Evolutionary conservation across 306 rosid species (phyloP), one percentile per base, ranked within the genome.

Genomic region (Rubus idaeus): DNA sequence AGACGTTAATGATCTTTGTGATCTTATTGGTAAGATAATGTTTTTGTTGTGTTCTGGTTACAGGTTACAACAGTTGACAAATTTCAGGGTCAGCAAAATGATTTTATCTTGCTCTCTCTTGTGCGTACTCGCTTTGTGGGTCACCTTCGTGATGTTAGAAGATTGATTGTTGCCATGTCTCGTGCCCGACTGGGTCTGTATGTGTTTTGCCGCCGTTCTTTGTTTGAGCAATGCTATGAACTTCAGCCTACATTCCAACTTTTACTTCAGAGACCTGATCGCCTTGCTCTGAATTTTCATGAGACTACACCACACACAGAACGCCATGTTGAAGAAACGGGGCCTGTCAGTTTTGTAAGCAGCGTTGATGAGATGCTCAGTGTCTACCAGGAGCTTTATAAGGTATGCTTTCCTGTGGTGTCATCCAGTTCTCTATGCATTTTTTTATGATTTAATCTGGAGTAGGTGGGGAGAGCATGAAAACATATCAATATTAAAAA

Each of bases 11-110:
- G 67, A 52, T 20, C 35, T 71, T 47, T 61, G 23, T 40, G 50
- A 52, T 79, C 50, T 12, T 20, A 12, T 65, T 37, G 11, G 21
- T 80, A 5, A 57, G 46, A 53, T 45, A 7, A 35, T 63, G 57
- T 35, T 67, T 46, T 67, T 4, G 8, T 42, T 74, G 8, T 62
- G 76, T 79, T 73, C 53, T 80, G 73, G 55, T 68, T 65, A 66
- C 84, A 95, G 99, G 95, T 95, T 79, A 78, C 99, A 12, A 95
- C 96, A 18, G 99, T 92, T 26, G 99, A 95, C 80, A 95, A 95
- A 80, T 95, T 95, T 89, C 99, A 95, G 90, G 99, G 99, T 81
- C 99, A 95, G 88, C 99, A 95, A 80, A 95, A 95, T 82, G 99
- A 95, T 89, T 95, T 83, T 85, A 92, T 90, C 83, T 67, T 95